Base-by-base conservation (phyloP, 2,329 filamentous ascomycete genomes). In the Akanthomyces dipterigenus region DNA sequence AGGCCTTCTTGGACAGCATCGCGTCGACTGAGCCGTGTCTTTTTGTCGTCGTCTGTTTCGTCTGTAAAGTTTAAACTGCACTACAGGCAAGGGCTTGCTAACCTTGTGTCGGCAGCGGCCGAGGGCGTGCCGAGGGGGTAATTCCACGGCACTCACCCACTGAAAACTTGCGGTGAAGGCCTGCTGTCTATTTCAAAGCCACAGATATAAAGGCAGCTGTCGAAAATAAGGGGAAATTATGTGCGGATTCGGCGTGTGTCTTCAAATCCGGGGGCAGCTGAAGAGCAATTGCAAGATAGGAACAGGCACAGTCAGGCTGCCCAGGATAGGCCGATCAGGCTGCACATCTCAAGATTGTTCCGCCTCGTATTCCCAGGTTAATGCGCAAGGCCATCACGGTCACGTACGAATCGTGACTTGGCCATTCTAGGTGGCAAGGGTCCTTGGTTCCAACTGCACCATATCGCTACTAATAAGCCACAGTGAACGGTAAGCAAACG, bases 1-100 rank as follows among this genome's bases (percentile, higher is more conserved):
- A 82, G 0, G 74, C 72, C 1, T 68, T 69, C 46, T 76, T 77
- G 31, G n/a, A 82, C 76, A 7, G 77, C 72, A 2, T 73, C 71
- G 16, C 69, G 70, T 12, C 73, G 72, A 56, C 66, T 20, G 69
- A 71, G n/a, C 76, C 78, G 51, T 71, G 64, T 61, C 53, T 65
- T 54, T 40, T 65, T 70, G 12, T 64, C 54, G 3, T 46, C 45
- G 2, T 62, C 42, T 1, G 62, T 61, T 56, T 69, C 66, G 26
- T 57, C 51, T 20, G 62, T 61, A 53, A 50, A 54, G 20, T 40
- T 40, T 59, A 14, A 56, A 56, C 24, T 62, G 61, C 20, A 62
- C 55, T n/a, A 40, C 45, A 28, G 61, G 61, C 16, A 62, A 28
- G 1, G 46, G 22, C 20, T 55, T 28, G 28, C 20, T n/a, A n/a